Percentiles rank a stretch among this genome's conserved stretches.
Conservation (phyloP, 768 basidiomycete genomes). For the Tylopilus plumbeoviolaceoides region DNA sequence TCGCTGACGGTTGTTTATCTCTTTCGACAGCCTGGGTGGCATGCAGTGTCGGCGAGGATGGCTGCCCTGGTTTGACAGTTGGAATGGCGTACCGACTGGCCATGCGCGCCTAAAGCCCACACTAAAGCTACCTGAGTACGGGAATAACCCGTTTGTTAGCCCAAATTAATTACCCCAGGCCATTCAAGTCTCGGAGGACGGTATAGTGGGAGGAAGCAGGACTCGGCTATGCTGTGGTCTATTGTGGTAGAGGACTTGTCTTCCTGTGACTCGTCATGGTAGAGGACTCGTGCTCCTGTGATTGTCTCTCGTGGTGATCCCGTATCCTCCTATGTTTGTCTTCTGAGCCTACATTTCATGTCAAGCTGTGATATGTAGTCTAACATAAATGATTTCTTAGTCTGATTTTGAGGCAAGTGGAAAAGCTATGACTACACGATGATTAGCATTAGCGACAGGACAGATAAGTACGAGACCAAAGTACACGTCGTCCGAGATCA, state of each 20-base stretch:
- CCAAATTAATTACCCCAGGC: constrained; percentile 38
- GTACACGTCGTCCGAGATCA: constrained; percentile 13
- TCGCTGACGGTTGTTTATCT: no score
- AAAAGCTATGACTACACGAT: background rate
- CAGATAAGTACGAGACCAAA: background rate
- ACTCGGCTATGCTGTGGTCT: background rate
- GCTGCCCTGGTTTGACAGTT: background rate
- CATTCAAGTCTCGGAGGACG: constrained; percentile 28
- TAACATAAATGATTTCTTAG: constrained; percentile 1
- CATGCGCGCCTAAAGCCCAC: constrained; percentile 2
- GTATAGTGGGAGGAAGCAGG: background rate
- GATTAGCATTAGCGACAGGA: background rate
- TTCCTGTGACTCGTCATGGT: no score
- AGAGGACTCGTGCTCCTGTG: background rate
- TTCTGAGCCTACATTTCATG: constrained; percentile 32
- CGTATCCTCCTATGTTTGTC: background rate
- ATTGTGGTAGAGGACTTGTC: background rate
- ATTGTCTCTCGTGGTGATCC: background rate
- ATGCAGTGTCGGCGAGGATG: constrained; percentile 5
- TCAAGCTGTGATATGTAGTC: constrained; percentile 33
- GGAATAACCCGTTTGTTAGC: constrained; percentile 25
- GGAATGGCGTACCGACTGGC: constrained; percentile 4
- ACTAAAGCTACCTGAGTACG: constrained; percentile 18
- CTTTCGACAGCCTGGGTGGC: constrained; percentile 18
- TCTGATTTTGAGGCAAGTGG: no score